These are phyloP conservation scores for Leptodontidium sp. DNA, from an alignment of 2,329 filamentous ascomycete species.

Conservation along the genomic window DNA sequence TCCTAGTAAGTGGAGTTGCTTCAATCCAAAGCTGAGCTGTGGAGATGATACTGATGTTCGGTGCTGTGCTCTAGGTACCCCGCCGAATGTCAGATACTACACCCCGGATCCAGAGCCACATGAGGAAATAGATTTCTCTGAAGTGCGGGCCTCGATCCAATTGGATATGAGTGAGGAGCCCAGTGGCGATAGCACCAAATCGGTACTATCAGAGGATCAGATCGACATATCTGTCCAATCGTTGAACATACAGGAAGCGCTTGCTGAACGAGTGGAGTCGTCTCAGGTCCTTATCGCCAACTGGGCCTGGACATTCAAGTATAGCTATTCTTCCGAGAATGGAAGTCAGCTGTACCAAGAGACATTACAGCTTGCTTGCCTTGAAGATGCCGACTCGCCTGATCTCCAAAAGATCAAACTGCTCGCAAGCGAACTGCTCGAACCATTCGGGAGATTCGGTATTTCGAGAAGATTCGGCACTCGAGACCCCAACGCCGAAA, in stretches of 20 bases:
- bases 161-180: neutral
- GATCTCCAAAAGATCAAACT: neutral
- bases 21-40: too few relatives aligned
- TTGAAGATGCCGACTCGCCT: neutral
- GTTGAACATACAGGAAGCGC: neutral
- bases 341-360: conserved; percentile 1
- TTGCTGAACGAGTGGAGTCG: neutral
- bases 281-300: neutral
- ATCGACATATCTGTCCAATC: neutral
- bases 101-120: neutral
- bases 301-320: neutral
- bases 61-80: neutral
- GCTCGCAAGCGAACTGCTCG: neutral
- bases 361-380: neutral
- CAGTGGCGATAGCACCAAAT: neutral
- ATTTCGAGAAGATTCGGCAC: neutral
- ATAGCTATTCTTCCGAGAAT: conserved; percentile 8
- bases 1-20: neutral
- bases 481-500: conserved; percentile 1
- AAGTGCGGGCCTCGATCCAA: too few relatives aligned
- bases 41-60: neutral
- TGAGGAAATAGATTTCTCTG: neutral
- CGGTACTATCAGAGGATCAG: neutral
- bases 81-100: conserved; percentile 16
- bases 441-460: neutral